Evolutionary conservation across 805 yeast genomes (phyloP), one percentile per base, ranked within the genome.

Genomic region (Yarrowia yakushimensis): DNA sequence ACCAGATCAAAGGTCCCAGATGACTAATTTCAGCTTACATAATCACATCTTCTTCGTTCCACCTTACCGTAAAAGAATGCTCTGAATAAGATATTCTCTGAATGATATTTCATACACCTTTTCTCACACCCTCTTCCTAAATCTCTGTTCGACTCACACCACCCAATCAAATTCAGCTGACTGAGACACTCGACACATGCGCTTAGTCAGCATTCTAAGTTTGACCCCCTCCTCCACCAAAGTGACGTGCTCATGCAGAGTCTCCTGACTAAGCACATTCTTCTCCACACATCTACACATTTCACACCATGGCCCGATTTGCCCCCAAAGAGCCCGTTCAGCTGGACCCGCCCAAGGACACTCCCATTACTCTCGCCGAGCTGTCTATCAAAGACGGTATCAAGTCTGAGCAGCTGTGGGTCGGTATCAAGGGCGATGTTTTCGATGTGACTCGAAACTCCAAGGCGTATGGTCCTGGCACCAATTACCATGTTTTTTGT

Each of bases 401-500:
- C 10, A 70, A 76, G 60, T 65, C 70, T 17, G 75, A 78, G 8
- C 73, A 80, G 64, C 80, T 88, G 66, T 90, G 85, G 72, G 87
- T 90, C 18, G 94, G 85, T 8, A 85, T 90, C 68, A 84, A 85
- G 65, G 94, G 96, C 20, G 79, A 78, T 1, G 83, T 90, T 11
- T 90, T 88, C 71, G 97, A 90, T 69, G 97, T 90, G 10, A 81
- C 88, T 0, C 70, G 76, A 48, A 90, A 89, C 69, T 67, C 72
- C 12, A 82, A 80, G 15, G 85, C 85, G 39, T 90, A 90, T 70
- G 97, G 96, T 0, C 86, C 86, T 2, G 92, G 91, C 0, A 82
- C 83, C 64, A 84, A 86, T 22, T 90, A 90, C 73, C 85, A 84
- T 68, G 82, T 79, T 7, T 78, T 90, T 42, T 88, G 85, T 10